Evolutionary conservation across 2,329 filamentous ascomycete genomes (phyloP).

Genomic region (Huntiella savannae): DNA sequence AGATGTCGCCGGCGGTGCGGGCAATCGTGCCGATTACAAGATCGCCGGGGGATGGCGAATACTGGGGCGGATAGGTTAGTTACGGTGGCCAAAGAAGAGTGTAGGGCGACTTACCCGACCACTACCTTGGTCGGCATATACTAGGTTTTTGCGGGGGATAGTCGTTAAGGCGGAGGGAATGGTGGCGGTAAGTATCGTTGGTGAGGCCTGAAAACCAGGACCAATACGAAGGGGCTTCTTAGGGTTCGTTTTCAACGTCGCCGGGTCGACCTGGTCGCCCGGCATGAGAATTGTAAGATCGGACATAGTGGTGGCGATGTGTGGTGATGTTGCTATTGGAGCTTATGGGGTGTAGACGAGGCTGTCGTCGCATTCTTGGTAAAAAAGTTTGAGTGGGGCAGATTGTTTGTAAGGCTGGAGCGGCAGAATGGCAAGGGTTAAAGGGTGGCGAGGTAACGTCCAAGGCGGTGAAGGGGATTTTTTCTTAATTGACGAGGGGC

Average conservation of each 20-base stretch:
- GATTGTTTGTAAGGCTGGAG: too few species aligned
- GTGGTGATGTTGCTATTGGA: background rate
- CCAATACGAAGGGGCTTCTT: slow-evolving; percentile 62
- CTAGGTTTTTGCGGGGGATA: slow-evolving; percentile 54
- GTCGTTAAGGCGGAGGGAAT: slow-evolving; percentile 50
- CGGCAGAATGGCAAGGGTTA: too few species aligned
- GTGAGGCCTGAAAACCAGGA: slow-evolving; percentile 60
- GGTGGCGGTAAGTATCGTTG: slow-evolving; percentile 40
- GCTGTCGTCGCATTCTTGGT: background rate
- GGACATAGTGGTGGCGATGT: slow-evolving; percentile 26
- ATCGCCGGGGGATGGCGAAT: slow-evolving; percentile 62
- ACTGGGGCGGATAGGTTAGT: slow-evolving; percentile 28
- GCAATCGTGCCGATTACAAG: slow-evolving; percentile 75
- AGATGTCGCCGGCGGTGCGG: slow-evolving; percentile 56
- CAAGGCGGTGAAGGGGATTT: too few species aligned
- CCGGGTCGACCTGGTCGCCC: slow-evolving; percentile 52
- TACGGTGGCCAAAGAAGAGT: background rate
- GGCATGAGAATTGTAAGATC: slow-evolving; percentile 54
- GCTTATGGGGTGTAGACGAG: background rate
- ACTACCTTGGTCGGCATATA: slow-evolving; percentile 55
- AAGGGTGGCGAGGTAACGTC: too few species aligned
- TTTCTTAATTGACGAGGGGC: background rate
- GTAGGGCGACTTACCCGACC: slow-evolving; percentile 39
- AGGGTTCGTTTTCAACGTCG: slow-evolving; percentile 45
- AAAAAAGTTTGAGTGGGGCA: too few species aligned